Evolutionary conservation across 306 rosid genomes (phyloP).

Genomic region (Citrullus amarus): DNA sequence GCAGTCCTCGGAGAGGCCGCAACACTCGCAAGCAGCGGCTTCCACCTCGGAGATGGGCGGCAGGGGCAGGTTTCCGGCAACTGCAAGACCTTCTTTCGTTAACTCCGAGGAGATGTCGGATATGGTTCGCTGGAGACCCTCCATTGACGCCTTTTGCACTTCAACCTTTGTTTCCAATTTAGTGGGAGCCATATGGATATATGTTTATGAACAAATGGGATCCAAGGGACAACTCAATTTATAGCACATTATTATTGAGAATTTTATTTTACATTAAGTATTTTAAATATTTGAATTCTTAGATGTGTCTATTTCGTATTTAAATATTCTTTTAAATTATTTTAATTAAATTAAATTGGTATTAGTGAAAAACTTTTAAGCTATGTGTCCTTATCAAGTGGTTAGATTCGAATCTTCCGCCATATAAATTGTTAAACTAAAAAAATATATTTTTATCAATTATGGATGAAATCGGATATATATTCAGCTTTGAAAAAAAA

Average conservation of each 20-base stretch:
- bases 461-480: no score
- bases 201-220: not conserved
- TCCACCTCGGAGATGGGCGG: slow-evolving; percentile 20
- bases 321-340: no score
- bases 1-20: slow-evolving; percentile 55
- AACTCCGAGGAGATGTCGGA: slow-evolving; percentile 28
- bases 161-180: not conserved
- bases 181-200: not conserved
- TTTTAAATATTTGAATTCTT: no score
- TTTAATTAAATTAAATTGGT: no score
- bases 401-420: no score
- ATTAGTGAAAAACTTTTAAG: no score
- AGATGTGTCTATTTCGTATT: no score
- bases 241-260: not conserved
- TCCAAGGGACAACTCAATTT: not conserved
- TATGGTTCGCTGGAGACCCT: slow-evolving; percentile 29
- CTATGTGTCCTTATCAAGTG: no score
- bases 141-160: slow-evolving; percentile 11
- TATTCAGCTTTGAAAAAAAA: no score
- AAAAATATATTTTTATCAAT: no score
- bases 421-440: no score
- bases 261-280: no score
- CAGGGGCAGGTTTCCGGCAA: not conserved
- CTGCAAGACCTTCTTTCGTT: slow-evolving; percentile 6
- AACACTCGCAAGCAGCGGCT: slow-evolving; percentile 50